Percentiles rank a stretch among this genome's conserved stretches.
These are phyloP conservation scores for Rhizopus arrhizus DNA, from an alignment of 371 early-diverging fungal genomes.

Conservation along the genomic window DNA sequence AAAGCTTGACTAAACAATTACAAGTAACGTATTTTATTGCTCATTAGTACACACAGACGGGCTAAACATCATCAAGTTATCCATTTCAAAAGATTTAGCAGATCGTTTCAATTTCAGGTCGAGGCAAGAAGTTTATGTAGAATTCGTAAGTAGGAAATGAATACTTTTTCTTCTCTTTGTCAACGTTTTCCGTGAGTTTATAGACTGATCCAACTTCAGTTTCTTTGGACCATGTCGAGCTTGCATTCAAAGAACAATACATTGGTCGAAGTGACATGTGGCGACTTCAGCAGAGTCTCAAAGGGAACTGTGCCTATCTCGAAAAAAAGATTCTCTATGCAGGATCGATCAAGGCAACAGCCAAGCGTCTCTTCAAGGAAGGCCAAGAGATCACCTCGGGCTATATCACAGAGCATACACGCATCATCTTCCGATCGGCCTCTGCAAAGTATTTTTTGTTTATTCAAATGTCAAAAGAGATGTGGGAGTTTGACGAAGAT, in stretches of 20 bases:
- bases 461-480: slow-evolving; percentile 94
- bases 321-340: slow-evolving; percentile 76
- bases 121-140: slow-evolving; percentile 66
- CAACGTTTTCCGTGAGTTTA: slow-evolving; percentile 8
- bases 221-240: slow-evolving; percentile 81
- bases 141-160: slow-evolving; percentile 53
- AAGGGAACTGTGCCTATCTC: slow-evolving; percentile 73
- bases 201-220: slow-evolving; percentile 69
- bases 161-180: background rate
- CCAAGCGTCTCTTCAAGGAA: slow-evolving; percentile 76
- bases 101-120: slow-evolving; percentile 49
- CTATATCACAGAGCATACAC: slow-evolving; percentile 77
- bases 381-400: slow-evolving; percentile 62
- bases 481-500: slow-evolving; percentile 97
- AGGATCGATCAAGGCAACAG: slow-evolving; percentile 82
- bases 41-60: slow-evolving; percentile 1
- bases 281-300: slow-evolving; percentile 77
- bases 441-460: slow-evolving; percentile 92
- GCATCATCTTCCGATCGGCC: slow-evolving; percentile 91
- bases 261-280: slow-evolving; percentile 94
- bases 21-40: slow-evolving; percentile 45
- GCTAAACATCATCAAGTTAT: slow-evolving; percentile 28
- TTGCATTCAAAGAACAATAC: slow-evolving; percentile 91
- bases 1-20: slow-evolving; percentile 53
- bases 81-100: slow-evolving; percentile 47